These are phyloP conservation scores for Areca catechu DNA, from an alignment of 176 grass and related monocot species.

Conservation along the genomic window DNA sequence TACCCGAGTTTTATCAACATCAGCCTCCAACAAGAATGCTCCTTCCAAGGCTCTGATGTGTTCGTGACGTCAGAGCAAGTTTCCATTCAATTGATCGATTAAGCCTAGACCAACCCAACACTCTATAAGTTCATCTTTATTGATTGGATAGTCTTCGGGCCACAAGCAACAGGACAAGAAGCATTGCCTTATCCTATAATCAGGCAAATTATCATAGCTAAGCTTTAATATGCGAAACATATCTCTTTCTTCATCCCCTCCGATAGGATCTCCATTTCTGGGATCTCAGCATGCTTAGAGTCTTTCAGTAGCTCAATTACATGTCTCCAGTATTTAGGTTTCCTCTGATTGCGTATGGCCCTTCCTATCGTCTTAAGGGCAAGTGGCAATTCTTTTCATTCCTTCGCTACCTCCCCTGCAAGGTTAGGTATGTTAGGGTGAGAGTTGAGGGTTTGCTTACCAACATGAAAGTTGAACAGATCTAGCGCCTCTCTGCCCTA, in stretches of 20 bases:
- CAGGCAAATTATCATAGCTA: slow-evolving; percentile 45
- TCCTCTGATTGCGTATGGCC: slow-evolving; percentile 35
- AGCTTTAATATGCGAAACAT: slow-evolving; percentile 32
- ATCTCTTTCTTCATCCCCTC: neutral
- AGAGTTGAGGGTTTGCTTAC: slow-evolving; percentile 19
- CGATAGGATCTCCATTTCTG: slow-evolving; percentile 10
- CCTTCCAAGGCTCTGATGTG: slow-evolving; percentile 7
- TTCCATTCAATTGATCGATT: neutral
- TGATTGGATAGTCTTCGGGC: slow-evolving; percentile 40
- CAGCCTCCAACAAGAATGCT: slow-evolving; percentile 29
- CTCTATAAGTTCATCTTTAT: slow-evolving; percentile 42
- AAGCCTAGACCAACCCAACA: slow-evolving; percentile 51
- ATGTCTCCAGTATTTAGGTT: slow-evolving; percentile 28
- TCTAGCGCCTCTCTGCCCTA: slow-evolving; percentile 30
- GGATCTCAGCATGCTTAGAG: neutral
- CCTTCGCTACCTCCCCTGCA: slow-evolving; percentile 15
- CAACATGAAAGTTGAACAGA: slow-evolving; percentile 42
- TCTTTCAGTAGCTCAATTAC: slow-evolving; percentile 2
- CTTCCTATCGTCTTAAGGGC: slow-evolving; percentile 35
- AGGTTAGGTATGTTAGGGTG: neutral
- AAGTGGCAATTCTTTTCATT: slow-evolving; percentile 48
- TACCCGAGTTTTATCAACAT: neutral
- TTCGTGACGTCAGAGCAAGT: neutral
- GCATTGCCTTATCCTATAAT: slow-evolving; percentile 23
- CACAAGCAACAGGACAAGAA: slow-evolving; percentile 46